Conservation (phyloP, 352 stramenopile species). For the Phytophthora sp. region DNA sequence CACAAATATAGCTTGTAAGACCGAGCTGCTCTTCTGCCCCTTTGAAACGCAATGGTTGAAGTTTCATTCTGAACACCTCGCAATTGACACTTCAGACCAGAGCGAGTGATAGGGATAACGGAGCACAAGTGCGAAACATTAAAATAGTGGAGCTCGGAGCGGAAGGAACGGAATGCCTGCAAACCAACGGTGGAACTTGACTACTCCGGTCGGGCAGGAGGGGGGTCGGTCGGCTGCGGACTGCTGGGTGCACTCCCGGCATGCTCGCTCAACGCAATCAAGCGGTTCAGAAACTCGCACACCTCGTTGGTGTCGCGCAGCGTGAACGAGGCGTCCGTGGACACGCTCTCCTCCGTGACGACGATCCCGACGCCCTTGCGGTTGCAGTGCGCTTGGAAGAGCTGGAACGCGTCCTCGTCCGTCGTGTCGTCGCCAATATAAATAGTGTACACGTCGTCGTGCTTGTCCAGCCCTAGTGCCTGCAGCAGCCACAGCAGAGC, state of each 20-base stretch:
- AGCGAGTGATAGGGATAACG: no score
- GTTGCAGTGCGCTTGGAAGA: conserved; percentile 58
- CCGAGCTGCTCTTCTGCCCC: no score
- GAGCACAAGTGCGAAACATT: conserved; percentile 17
- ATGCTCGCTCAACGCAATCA: conserved; percentile 48
- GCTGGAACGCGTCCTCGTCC: conserved; percentile 86
- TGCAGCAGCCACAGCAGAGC: conserved; percentile 88
- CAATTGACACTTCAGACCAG: no score
- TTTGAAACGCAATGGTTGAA: not conserved
- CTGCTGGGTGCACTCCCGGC: conserved; percentile 28
- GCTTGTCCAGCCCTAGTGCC: conserved; percentile 68
- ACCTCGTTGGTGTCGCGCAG: conserved; percentile 81
- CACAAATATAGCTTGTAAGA: no score
- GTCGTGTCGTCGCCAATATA: conserved; percentile 94
- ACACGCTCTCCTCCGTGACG: conserved; percentile 76
- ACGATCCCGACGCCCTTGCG: conserved; percentile 85
- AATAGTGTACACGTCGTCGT: conserved; percentile 89
- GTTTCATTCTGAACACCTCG: no score
- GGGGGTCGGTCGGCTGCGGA: conserved; percentile 10
- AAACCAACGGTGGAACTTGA: not conserved
- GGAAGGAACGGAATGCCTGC: no score
- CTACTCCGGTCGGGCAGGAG: conserved; percentile 11
- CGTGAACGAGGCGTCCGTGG: conserved; percentile 75
- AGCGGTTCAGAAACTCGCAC: conserved; percentile 72
- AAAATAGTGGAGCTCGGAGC: no score